Evolutionary conservation across 495 filamentous ascomycete genomes (phyloP).

Genomic region (Penicillium chermesinum): DNA sequence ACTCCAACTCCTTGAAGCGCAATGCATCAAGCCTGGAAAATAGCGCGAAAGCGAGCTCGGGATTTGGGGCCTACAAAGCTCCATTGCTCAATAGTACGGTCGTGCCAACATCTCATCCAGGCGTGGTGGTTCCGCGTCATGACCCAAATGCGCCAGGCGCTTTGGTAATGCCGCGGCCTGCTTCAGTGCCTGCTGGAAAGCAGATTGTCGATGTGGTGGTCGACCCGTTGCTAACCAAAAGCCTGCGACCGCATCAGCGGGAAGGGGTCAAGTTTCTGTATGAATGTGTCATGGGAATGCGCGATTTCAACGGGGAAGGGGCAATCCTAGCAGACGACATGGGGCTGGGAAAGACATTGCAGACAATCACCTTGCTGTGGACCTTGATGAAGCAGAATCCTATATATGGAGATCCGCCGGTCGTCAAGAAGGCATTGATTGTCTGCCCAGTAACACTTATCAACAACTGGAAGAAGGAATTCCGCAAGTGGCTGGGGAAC

Average conservation of each 20-base stretch:
- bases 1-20: conserved; percentile 16
- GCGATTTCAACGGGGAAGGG: conserved; percentile 63
- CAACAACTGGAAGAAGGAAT: conserved; percentile 77
- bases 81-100: conserved; percentile 55
- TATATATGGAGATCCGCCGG: conserved; percentile 53
- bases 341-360: conserved; percentile 76
- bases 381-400: conserved; percentile 79
- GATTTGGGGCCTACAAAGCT: conserved; percentile 50
- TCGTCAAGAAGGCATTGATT: conserved; percentile 73
- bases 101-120: conserved; percentile 31
- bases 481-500: conserved; percentile 74
- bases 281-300: conserved; percentile 80
- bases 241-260: conserved; percentile 69
- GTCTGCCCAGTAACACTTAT: conserved; percentile 78
- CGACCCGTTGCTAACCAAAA: conserved; percentile 62
- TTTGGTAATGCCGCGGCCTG: conserved; percentile 65
- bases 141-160: conserved; percentile 57
- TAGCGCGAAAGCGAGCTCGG: conserved; percentile 15
- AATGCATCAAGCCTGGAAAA: conserved; percentile 12
- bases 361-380: conserved; percentile 76
- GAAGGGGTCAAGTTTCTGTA: conserved; percentile 76
- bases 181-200: conserved; percentile 54
- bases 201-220: conserved; percentile 75
- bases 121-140: conserved; percentile 58
- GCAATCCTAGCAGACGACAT: conserved; percentile 81